Conservation (phyloP, 768 basidiomycete genomes). For the Leccinum sublutescens region DNA sequence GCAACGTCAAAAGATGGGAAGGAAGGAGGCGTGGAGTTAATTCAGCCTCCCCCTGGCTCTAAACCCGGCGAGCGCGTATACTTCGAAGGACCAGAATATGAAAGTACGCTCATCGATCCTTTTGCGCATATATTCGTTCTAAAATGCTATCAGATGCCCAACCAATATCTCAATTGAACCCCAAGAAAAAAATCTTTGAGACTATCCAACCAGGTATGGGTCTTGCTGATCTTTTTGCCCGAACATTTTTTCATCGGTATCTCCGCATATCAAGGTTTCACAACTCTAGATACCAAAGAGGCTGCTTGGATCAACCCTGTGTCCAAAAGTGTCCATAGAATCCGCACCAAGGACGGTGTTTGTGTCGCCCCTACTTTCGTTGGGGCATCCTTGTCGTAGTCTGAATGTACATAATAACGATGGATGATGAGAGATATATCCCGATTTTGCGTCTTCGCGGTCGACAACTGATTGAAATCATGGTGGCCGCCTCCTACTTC, state of each 20-base stretch:
- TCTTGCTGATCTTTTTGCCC: neutral
- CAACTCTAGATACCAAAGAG: conserved; percentile 70
- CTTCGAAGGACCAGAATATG: conserved; percentile 89
- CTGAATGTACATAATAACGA: conserved; percentile 8
- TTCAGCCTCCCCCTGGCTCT: conserved; percentile 80
- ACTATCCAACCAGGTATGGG: conserved; percentile 82
- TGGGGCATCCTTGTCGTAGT: conserved; percentile 89
- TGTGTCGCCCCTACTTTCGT: conserved; percentile 79
- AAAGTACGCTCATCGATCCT: conserved; percentile 53
- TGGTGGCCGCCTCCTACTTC: conserved; percentile 38
- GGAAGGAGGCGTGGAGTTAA: conserved; percentile 87
- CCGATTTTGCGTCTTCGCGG: too few relatives aligned
- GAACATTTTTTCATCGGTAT: neutral
- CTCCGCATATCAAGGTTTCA: conserved; percentile 58
- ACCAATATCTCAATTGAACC: conserved; percentile 85
- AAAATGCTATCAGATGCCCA: conserved; percentile 43
- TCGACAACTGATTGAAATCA: too few relatives aligned
- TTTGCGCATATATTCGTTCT: too few relatives aligned
- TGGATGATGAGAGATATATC: neutral
- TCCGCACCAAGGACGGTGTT: conserved; percentile 82
- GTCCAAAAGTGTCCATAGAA: conserved; percentile 76
- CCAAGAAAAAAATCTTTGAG: conserved; percentile 99
- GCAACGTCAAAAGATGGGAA: conserved; percentile 89
- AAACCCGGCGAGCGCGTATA: conserved; percentile 93
- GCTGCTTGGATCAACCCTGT: conserved; percentile 91